Conservation (phyloP, 257 asterid species). For the Nicotiana obtusifolia region DNA sequence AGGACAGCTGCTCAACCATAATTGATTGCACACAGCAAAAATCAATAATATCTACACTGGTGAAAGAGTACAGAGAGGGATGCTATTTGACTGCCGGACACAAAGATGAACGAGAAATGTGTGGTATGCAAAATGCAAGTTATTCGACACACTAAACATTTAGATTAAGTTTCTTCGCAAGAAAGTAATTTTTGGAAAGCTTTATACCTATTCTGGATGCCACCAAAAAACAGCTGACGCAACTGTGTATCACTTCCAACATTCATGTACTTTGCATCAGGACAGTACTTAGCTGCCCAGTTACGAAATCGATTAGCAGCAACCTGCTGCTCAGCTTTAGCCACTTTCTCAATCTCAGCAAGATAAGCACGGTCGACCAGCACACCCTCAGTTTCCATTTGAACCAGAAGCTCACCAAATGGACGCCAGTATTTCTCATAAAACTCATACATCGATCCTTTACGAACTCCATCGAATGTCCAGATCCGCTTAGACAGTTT, state of each 20-base stretch:
- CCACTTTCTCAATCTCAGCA: slow-evolving; percentile 85
- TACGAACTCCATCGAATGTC: slow-evolving; percentile 60
- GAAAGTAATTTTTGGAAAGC: background rate
- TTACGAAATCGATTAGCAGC: slow-evolving; percentile 83
- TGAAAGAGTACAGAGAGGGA: background rate
- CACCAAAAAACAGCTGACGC: slow-evolving; percentile 89
- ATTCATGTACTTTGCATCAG: slow-evolving; percentile 82
- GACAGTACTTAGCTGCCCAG: slow-evolving; percentile 88
- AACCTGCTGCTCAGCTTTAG: slow-evolving; percentile 72
- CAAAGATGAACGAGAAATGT: background rate
- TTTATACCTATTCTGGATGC: slow-evolving; percentile 69
- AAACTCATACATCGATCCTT: slow-evolving; percentile 74
- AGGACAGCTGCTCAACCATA: background rate
- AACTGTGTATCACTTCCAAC: slow-evolving; percentile 94
- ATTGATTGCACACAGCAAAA: background rate
- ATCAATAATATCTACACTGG: background rate
- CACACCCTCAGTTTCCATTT: slow-evolving; percentile 93
- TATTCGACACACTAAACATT: background rate
- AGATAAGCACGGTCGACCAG: slow-evolving; percentile 85
- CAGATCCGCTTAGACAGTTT: slow-evolving; percentile 54
- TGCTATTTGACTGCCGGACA: background rate
- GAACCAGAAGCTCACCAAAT: slow-evolving; percentile 89
- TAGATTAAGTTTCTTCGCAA: background rate
- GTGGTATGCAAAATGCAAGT: background rate
- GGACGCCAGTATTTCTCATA: slow-evolving; percentile 77